Conservation (phyloP, 2,329 filamentous ascomycete genomes). For the Fusarium austroafricanum region DNA sequence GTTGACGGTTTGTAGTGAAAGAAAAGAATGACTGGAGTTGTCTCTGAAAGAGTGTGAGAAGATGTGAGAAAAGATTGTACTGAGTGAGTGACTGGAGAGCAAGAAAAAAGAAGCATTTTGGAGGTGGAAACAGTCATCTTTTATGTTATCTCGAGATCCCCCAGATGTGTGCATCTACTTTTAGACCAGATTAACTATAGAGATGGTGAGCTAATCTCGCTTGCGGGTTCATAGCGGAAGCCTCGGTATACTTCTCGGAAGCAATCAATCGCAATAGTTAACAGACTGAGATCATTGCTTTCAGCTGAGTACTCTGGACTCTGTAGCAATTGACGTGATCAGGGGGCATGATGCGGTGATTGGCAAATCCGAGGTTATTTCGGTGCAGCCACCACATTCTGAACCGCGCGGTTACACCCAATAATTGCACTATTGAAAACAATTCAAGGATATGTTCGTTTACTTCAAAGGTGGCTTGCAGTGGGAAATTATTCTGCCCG, state of each 20-base stretch:
- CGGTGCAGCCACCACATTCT: not conserved
- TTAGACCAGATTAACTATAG: not conserved
- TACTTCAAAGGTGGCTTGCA: not conserved
- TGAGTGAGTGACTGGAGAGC: slow-evolving; percentile 26
- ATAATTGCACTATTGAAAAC: not conserved
- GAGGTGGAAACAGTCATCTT: slow-evolving; percentile 3
- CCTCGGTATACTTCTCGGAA: not conserved
- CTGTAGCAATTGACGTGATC: not conserved
- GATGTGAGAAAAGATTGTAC: slow-evolving; percentile 11
- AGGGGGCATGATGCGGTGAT: not conserved
- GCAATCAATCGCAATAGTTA: not conserved
- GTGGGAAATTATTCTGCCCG: not conserved
- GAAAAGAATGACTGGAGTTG: not conserved
- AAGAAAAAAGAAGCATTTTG: not conserved
- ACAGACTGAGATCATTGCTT: not conserved
- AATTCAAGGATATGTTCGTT: not conserved
- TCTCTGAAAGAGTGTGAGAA: slow-evolving; percentile 9
- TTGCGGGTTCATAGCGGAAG: slow-evolving; percentile 1
- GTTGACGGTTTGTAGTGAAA: slow-evolving; percentile 3
- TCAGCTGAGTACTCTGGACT: not conserved
- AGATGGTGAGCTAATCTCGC: slow-evolving; percentile 6
- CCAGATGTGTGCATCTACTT: not conserved
- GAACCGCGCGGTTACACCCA: not conserved
- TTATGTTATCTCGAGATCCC: slow-evolving; percentile 1
- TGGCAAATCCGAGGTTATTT: not conserved